These are phyloP conservation scores for Aspergillus carbonarius DNA, from an alignment of 2,329 filamentous ascomycete genomes.

Conservation along the genomic window DNA sequence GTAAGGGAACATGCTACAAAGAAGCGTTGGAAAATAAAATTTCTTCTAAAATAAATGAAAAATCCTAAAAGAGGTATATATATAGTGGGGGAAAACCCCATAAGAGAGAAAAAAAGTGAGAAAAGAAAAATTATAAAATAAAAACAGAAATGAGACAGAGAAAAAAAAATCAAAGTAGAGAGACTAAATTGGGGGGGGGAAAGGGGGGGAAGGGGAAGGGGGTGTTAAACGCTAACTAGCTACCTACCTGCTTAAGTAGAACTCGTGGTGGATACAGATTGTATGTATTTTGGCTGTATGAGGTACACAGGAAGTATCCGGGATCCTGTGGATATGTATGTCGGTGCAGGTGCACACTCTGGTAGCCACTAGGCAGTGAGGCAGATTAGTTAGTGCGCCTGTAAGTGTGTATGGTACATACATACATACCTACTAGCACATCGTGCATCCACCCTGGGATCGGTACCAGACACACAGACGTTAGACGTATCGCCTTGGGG, in stretches of 20 bases:
- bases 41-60: too few relatives aligned
- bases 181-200: background rate
- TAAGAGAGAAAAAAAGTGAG: background rate
- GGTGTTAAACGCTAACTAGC: background rate
- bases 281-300: background rate
- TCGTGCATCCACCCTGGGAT: slow-evolving; percentile 1
- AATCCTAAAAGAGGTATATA: background rate
- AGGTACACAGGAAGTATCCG: background rate
- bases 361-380: background rate
- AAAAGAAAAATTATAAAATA: background rate
- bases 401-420: background rate
- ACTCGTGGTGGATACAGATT: slow-evolving; percentile 4
- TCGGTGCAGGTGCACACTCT: background rate
- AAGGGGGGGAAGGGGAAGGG: background rate
- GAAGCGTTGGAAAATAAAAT: background rate
- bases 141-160: background rate
- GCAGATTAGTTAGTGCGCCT: background rate
- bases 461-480: background rate
- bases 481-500: background rate
- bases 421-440: background rate
- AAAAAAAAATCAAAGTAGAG: background rate
- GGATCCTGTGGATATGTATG: background rate
- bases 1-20: background rate
- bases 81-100: too few relatives aligned
- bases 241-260: background rate